These are phyloP conservation scores for Fragaria vesca DNA, from an alignment of 306 rosid species.

Conservation along the genomic window DNA sequence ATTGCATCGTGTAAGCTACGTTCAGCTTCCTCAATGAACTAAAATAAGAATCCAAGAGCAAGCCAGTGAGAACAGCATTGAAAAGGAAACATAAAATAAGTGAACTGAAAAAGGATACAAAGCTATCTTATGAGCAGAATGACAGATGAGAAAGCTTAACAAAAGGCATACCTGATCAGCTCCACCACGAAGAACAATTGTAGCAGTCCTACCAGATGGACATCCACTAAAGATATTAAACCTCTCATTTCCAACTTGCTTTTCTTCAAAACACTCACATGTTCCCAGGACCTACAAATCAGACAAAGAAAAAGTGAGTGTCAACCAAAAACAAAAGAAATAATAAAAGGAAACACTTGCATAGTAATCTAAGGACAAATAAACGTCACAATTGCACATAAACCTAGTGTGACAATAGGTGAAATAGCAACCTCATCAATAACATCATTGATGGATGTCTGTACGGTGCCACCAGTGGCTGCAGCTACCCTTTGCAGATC, in stretches of 20 bases:
- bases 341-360: not conserved
- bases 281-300: constrained; percentile 85
- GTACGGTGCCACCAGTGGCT: constrained; percentile 96
- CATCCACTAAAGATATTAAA: constrained; percentile 94
- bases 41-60: constrained; percentile 24
- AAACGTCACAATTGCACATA: not conserved
- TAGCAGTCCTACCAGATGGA: constrained; percentile 91
- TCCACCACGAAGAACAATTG: constrained; percentile 99
- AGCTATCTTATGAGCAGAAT: not conserved
- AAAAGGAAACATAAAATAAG: not conserved
- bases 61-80: constrained; percentile 16
- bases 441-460: constrained; percentile 87
- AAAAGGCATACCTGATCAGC: constrained; percentile 80
- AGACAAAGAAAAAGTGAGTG: constrained; percentile 9
- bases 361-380: not conserved
- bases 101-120: not conserved
- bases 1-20: constrained; percentile 98
- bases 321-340: constrained; percentile 19
- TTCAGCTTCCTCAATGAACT: constrained; percentile 99
- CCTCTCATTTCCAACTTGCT: constrained; percentile 96
- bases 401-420: not conserved
- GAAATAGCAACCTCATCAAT: constrained; percentile 74
- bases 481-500: constrained; percentile 93
- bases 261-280: constrained; percentile 91
- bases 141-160: not conserved